Evolutionary conservation across 2,329 filamentous ascomycete genomes (phyloP), one percentile per base, ranked within the genome.

Genomic region (Microdochium bolleyi): DNA sequence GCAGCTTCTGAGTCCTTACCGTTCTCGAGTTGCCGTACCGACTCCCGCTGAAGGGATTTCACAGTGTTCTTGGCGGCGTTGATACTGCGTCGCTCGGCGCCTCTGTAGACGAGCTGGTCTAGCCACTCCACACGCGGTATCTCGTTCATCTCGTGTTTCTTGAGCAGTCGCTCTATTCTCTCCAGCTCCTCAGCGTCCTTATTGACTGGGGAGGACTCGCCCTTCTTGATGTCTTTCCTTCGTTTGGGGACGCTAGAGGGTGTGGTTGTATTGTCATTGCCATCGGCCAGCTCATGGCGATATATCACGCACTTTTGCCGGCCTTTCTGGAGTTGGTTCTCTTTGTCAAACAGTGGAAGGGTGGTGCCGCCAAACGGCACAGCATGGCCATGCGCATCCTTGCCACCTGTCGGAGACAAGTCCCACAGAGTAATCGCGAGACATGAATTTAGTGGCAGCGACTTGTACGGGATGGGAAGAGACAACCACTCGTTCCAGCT

Each of bases 81-180:
- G 2, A 83, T 66, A 22, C 85, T 82, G 54, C 84, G 78, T 70
- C 88, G 94, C 71, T 96, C 92, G 55, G 95, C 85, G 51, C 87
- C 87, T 41, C 92, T 85, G 66, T 95, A 99, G 2, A 96, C 92
- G 61, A 97, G 79, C 63, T 94, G 89, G 67, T 99, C 94, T 46
- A 99, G 80, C 95, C 94, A 99, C 62, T 95, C 89, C 49, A 96
- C 88, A 16, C 91, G 83, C 1, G 89, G 85, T 24, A 99, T 92
- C 66, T 99, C 94, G 19, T 91, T 92, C 87, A 96, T 95, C 66
- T 99, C 95, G 64, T 97, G 94, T 70, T 96, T 95, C 71, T 99
- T 99, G 66, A 99, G 88, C 22, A 97, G 70, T 52, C 84, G 86
- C 64, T 97, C 92, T 60, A 99, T 80, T 19, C 94, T 80, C 61